phyloP scores from a whole-genome alignment of 345 rosid species.

The Syzygium aqueum region DNA sequence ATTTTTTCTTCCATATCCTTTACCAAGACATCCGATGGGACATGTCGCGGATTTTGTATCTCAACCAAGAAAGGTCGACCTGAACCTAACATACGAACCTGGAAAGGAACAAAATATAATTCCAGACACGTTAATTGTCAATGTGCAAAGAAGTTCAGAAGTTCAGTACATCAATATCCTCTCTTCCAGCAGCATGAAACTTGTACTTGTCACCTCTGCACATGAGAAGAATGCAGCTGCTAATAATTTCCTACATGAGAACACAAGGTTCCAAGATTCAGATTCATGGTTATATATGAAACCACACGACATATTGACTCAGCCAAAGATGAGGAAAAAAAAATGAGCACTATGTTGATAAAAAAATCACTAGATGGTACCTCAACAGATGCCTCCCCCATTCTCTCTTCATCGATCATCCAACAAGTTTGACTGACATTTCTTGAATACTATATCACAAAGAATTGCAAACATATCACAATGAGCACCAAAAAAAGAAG shows the following conservation, averaged over 20 bases:
- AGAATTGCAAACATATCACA: not conserved
- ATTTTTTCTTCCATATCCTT: constrained; percentile 61
- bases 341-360: not conserved
- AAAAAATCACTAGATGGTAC: constrained; percentile 24
- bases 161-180: constrained; percentile 78
- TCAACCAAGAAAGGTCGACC: constrained; percentile 97
- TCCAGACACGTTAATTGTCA: not conserved
- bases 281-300: not conserved
- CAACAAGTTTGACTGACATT: constrained; percentile 93
- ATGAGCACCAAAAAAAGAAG: not conserved
- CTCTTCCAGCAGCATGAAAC: constrained; percentile 99
- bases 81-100: constrained; percentile 98
- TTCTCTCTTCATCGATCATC: constrained; percentile 95
- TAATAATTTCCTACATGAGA: constrained; percentile 62
- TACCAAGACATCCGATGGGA: constrained; percentile 50
- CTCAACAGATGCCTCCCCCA: constrained; percentile 95
- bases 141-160: not conserved
- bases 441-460: constrained; percentile 66
- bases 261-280: constrained; percentile 1
- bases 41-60: constrained; percentile 73
- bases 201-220: constrained; percentile 77
- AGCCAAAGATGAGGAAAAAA: not conserved
- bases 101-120: constrained; percentile 5
- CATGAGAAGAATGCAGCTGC: constrained; percentile 63
- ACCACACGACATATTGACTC: not conserved